Evolutionary conservation across 768 basidiomycete species (phyloP).

Genomic region (Leccinum incarnatum): DNA sequence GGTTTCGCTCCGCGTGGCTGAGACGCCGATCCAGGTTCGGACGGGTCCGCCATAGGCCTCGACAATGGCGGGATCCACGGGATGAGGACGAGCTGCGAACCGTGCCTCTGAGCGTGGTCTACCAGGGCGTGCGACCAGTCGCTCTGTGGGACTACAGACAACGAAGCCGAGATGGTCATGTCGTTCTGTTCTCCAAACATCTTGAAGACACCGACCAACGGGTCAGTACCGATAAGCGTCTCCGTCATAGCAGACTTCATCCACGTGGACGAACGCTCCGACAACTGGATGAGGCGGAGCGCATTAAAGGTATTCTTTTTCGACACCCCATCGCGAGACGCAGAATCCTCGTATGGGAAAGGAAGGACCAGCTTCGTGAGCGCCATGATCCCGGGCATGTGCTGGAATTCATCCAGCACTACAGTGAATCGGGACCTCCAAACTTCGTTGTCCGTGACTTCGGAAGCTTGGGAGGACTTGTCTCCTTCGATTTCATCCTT

Average conservation of each 20-base stretch:
- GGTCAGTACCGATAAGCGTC: conserved; percentile 63
- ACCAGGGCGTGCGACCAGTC: conserved; percentile 69
- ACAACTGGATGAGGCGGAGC: conserved; percentile 85
- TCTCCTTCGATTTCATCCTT: background rate
- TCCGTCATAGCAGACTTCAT: conserved; percentile 79
- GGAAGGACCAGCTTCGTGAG: conserved; percentile 77
- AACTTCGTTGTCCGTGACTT: conserved; percentile 2
- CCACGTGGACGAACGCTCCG: conserved; percentile 83
- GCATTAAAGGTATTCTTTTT: conserved; percentile 50
- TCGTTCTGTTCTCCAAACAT: conserved; percentile 75
- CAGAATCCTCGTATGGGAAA: conserved; percentile 11
- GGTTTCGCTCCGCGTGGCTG: conserved; percentile 9
- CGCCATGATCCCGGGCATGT: conserved; percentile 87
- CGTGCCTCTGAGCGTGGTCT: conserved; percentile 52
- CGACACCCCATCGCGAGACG: background rate
- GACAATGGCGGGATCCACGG: conserved; percentile 69
- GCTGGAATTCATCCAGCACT: conserved; percentile 88
- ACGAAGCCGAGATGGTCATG: conserved; percentile 61
- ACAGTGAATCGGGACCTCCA: conserved; percentile 60
- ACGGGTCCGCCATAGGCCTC: conserved; percentile 26
- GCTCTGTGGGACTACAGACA: conserved; percentile 74
- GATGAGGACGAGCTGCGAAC: conserved; percentile 73
- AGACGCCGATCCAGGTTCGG: conserved; percentile 19
- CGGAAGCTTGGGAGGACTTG: background rate
- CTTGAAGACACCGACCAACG: conserved; percentile 68